Conservation (phyloP, 176 grass and related monocot genomes). For the Oryza meyeriana region DNA sequence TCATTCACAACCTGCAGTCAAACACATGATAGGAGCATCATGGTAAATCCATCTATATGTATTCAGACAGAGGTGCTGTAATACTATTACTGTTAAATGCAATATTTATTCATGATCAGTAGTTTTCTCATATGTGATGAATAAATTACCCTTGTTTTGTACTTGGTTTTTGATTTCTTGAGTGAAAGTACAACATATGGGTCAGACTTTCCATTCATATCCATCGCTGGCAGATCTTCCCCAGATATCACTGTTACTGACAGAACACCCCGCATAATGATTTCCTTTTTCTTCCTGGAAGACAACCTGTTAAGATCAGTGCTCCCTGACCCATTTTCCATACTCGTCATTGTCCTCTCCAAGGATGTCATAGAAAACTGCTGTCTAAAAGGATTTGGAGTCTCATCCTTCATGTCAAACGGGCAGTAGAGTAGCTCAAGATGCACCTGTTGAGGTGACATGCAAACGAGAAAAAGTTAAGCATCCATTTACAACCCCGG, state of each 20-base stretch:
- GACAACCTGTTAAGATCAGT: conserved; percentile 38
- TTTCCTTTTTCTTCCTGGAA: conserved; percentile 74
- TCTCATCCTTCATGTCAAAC: conserved; percentile 59
- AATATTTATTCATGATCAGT: neutral
- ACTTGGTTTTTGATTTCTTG: conserved; percentile 90
- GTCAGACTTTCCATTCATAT: conserved; percentile 85
- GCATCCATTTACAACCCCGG: neutral
- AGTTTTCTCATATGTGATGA: conserved; percentile 13
- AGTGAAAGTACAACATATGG: conserved; percentile 84
- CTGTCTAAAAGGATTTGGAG: conserved; percentile 74
- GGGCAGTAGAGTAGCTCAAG: conserved; percentile 89
- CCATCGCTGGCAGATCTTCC: conserved; percentile 88
- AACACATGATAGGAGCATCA: conserved; percentile 8
- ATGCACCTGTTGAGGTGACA: conserved; percentile 59
- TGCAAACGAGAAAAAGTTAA: conserved; percentile 5
- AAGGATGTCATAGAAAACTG: conserved; percentile 88
- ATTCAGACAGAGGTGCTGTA: conserved; percentile 2
- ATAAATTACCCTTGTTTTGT: conserved; percentile 88
- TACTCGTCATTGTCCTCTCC: conserved; percentile 69
- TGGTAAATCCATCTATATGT: neutral
- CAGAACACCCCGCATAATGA: conserved; percentile 86
- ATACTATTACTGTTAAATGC: neutral
- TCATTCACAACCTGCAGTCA: conserved; percentile 68
- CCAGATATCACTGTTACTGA: conserved; percentile 77
- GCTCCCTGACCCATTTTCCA: conserved; percentile 56